phyloP scores from a whole-genome alignment of 2,329 filamentous ascomycete species.

The Botrytis byssoidea region DNA sequence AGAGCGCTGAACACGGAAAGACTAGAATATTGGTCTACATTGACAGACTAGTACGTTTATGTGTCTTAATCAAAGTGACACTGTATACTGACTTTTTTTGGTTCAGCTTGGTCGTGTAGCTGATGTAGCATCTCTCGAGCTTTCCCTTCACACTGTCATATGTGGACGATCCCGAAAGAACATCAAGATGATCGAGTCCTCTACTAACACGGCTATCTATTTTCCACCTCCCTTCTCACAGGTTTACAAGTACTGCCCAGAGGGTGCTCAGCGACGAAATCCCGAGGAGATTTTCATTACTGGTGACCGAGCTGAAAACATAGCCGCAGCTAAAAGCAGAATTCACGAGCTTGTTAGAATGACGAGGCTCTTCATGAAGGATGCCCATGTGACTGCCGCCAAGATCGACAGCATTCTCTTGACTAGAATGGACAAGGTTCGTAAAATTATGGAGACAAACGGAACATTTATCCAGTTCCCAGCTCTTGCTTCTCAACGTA shows the following conservation, averaged over 20 bases:
- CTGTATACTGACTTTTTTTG: constrained; percentile 39
- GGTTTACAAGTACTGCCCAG: constrained; percentile 85
- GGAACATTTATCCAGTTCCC: constrained; percentile 94
- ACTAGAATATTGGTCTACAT: constrained; percentile 95
- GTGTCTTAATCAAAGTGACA: neutral
- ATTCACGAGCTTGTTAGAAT: constrained; percentile 80
- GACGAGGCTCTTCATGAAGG: constrained; percentile 85
- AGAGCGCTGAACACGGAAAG: constrained; percentile 96
- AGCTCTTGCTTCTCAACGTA: constrained; percentile 79
- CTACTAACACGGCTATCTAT: constrained; percentile 95
- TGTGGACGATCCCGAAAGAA: constrained; percentile 94
- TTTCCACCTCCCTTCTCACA: constrained; percentile 93
- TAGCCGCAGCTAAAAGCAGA: constrained; percentile 85
- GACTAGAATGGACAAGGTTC: constrained; percentile 89
- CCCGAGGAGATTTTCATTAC: constrained; percentile 94
- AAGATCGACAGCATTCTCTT: constrained; percentile 96
- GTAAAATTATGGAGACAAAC: constrained; percentile 96
- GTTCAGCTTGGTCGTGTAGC: constrained; percentile 68
- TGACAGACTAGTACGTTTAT: constrained; percentile 49
- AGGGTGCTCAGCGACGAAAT: constrained; percentile 75
- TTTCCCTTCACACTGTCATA: constrained; percentile 85
- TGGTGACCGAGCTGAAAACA: constrained; percentile 79
- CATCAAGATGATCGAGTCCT: constrained; percentile 95
- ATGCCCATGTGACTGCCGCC: constrained; percentile 81
- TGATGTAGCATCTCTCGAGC: constrained; percentile 77